Base-by-base conservation (phyloP, 345 rosid species). In the Acer negundo region DNA sequence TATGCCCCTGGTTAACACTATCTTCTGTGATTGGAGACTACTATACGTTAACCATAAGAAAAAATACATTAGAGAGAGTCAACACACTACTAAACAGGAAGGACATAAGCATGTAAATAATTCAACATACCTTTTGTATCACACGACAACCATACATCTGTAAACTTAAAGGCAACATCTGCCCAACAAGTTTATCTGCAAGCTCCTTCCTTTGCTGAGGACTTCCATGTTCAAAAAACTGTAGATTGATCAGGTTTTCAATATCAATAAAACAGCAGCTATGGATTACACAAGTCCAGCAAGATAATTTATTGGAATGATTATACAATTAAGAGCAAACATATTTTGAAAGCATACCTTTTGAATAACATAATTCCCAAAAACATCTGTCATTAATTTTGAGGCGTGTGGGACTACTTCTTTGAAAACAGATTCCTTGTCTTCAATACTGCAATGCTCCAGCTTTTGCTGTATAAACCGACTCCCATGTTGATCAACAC, bases 101-200 rank as follows among this genome's bases (percentile, higher is more conserved):
- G 5, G 58, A 17, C 10, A 28, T 47, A 19, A 59, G 63, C 63
- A 20, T 59, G 11, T 23, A 71, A 22, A 13, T 15, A 79, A 62
- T 2, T 55, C 55, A 69, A 35, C 70, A 70, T 82, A 94, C 99
- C 98, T 97, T 97, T 78, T 97, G 98, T 82, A 97, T 94, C 76
- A 97, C 99, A 75, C 99, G 97, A 67, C 99, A 94, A 67, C 99
- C 99, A 82, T 97, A 97, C 99, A 97, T 97, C 84, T 97, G 99
- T 82, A 97, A 81, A 85, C 99, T 92, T 84, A 97, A 84, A 73
- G 91, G 86, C 82, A 97, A 76, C 88, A 94, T 89, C 84, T 94
- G 95, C 75, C 97, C 97, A 77, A 84, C 81, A 83, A 97, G 95
- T 77, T 94, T 94, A 87, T 84, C 83, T n/a, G 94, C 93, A 66